Conservation (phyloP, 176 grass and related monocot genomes). For the Carex myosuroides region DNA sequence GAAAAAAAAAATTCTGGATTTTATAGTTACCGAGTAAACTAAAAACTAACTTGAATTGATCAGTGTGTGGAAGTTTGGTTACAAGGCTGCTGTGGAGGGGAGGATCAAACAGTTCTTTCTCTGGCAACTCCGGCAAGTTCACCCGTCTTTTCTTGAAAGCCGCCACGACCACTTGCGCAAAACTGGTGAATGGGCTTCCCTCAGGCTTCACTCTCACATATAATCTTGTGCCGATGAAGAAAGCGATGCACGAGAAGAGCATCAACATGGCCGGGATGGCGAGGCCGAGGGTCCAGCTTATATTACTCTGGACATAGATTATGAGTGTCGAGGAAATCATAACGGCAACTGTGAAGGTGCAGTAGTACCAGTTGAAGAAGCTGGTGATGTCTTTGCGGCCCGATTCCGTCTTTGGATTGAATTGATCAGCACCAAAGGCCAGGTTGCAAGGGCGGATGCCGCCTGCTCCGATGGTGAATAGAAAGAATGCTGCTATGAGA, state of each 20-base stretch:
- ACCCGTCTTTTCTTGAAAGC: slow-evolving; percentile 38
- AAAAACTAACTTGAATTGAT: slow-evolving; percentile 42
- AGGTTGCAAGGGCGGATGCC: slow-evolving; percentile 77
- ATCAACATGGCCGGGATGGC: slow-evolving; percentile 46
- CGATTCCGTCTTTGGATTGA: slow-evolving; percentile 22
- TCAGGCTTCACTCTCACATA: slow-evolving; percentile 48
- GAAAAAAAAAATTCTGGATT: background rate
- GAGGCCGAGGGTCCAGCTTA: slow-evolving; percentile 56
- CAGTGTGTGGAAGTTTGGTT: slow-evolving; percentile 45
- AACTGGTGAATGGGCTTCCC: slow-evolving; percentile 61
- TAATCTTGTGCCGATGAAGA: slow-evolving; percentile 45
- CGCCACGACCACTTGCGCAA: slow-evolving; percentile 32
- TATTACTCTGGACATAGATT: slow-evolving; percentile 72
- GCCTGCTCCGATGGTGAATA: slow-evolving; percentile 45
- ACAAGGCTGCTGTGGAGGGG: slow-evolving; percentile 49
- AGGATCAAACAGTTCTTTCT: slow-evolving; percentile 34
- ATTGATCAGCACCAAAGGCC: slow-evolving; percentile 84
- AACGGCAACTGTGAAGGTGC: slow-evolving; percentile 52
- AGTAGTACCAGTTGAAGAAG: slow-evolving; percentile 97
- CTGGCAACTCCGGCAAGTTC: background rate
- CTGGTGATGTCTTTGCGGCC: slow-evolving; percentile 23
- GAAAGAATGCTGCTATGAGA: slow-evolving; percentile 37
- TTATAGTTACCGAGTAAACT: no score
- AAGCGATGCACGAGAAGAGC: slow-evolving; percentile 40
- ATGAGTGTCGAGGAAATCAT: slow-evolving; percentile 57